These are phyloP conservation scores for Paragyromitra xinjiangensis DNA, from an alignment of 495 filamentous ascomycete genomes.

Conservation along the genomic window DNA sequence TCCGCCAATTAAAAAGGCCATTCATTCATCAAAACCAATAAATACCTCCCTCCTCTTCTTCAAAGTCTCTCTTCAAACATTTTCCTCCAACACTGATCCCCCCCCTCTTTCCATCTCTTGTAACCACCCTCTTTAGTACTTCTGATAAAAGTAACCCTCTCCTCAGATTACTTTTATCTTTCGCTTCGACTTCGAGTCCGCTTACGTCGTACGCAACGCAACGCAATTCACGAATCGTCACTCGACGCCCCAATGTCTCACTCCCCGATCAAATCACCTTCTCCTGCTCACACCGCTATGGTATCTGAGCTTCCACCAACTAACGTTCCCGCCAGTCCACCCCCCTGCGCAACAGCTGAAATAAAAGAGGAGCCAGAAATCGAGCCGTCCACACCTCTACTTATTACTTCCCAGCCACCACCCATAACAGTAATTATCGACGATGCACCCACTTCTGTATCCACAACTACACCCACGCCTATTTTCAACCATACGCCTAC, in stretches of 20 bases:
- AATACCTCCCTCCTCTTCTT: constrained; percentile 29
- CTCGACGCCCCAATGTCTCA: constrained; percentile 36
- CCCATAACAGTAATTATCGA: neutral
- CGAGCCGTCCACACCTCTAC: constrained; percentile 24
- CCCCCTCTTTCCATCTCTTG: neutral
- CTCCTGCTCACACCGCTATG: constrained; percentile 2
- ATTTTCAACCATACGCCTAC: neutral
- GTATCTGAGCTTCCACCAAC: neutral
- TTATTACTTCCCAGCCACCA: neutral
- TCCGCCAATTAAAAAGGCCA: constrained; percentile 34
- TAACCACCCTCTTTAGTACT: constrained; percentile 2
- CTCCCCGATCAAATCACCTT: neutral
- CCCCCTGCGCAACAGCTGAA: neutral
- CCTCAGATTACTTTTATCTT: constrained; percentile 12
- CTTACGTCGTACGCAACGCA: constrained; percentile 27
- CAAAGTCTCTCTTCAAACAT: neutral
- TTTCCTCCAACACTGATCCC: neutral
- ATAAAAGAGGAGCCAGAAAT: constrained; percentile 40
- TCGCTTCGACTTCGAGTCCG: constrained; percentile 23
- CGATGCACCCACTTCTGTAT: neutral
- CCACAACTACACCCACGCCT: neutral
- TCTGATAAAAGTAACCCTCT: constrained; percentile 17
- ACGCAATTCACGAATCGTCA: constrained; percentile 44
- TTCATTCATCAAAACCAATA: constrained; percentile 42
- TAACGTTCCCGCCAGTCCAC: neutral